Evolutionary conservation across 2,329 filamentous ascomycete genomes (phyloP).

Genomic region (Chrysosphaeria jannelii): DNA sequence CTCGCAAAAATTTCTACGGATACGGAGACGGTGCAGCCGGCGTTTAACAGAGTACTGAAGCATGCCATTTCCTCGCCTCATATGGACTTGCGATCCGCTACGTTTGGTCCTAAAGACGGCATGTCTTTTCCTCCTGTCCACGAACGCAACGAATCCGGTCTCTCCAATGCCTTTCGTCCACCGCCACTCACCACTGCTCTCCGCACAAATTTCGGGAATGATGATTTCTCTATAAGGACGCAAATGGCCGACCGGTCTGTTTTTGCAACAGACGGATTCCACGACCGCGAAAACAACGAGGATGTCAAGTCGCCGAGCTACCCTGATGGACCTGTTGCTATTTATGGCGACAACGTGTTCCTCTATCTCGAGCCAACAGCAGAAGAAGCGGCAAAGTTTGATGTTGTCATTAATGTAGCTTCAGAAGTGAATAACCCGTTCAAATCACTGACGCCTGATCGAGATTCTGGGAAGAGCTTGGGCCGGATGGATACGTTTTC

Average conservation of each 20-base stretch:
- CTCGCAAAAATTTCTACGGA: constrained; percentile 24
- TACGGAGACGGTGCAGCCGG: constrained; percentile 28
- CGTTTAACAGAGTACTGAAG: too few species aligned
- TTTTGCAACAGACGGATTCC: constrained; percentile 28
- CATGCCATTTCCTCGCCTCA: constrained; percentile 38
- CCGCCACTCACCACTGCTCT: constrained; percentile 11
- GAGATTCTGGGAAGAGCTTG: too few species aligned
- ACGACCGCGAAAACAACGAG: constrained; percentile 40
- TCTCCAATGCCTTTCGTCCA: constrained; percentile 26
- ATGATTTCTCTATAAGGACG: constrained; percentile 25
- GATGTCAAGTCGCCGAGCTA: constrained; percentile 61
- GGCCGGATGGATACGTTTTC: neutral
- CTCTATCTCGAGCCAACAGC: constrained; percentile 55
- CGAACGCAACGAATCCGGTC: constrained; percentile 26
- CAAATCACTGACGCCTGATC: constrained; percentile 15
- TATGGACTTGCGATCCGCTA: constrained; percentile 29
- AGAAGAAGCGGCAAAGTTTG: constrained; percentile 47
- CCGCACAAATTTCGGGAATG: constrained; percentile 17
- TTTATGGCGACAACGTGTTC: constrained; percentile 50
- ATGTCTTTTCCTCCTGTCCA: constrained; percentile 32
- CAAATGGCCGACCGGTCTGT: constrained; percentile 29
- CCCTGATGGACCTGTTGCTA: constrained; percentile 52
- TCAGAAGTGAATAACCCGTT: constrained; percentile 60
- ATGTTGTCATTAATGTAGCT: constrained; percentile 62
- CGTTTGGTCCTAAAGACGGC: constrained; percentile 27